These are phyloP conservation scores for Verticillium nubilum DNA, from an alignment of 2,329 filamentous ascomycete genomes.

Conservation along the genomic window DNA sequence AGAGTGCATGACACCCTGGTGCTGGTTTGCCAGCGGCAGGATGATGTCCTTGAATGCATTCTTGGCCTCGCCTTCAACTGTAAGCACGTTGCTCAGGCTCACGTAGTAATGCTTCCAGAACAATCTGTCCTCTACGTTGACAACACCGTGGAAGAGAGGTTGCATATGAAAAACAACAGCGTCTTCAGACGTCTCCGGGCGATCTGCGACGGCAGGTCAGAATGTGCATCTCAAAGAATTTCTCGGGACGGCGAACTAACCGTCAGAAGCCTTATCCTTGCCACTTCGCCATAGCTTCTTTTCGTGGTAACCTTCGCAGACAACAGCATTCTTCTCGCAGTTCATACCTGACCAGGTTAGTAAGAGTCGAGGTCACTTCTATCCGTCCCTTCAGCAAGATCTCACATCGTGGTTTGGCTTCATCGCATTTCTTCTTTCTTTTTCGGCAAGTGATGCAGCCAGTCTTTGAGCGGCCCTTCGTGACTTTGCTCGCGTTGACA, in stretches of 20 bases:
- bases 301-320: constrained; percentile 85
- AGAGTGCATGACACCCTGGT: constrained; percentile 85
- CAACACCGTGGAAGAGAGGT: constrained; percentile 72
- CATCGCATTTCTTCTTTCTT: constrained; percentile 69
- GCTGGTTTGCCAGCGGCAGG: constrained; percentile 72
- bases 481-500: constrained; percentile 57
- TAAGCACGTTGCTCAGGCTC: constrained; percentile 74
- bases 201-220: constrained; percentile 2
- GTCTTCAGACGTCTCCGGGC: constrained; percentile 1
- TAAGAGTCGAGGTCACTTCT: background rate
- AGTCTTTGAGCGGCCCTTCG: constrained; percentile 70
- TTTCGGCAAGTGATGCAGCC: constrained; percentile 64
- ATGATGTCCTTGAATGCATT: constrained; percentile 85
- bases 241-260: constrained; percentile 28
- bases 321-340: constrained; percentile 88
- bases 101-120: constrained; percentile 82
- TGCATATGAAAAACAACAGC: constrained; percentile 45
- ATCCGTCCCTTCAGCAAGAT: constrained; percentile 9
- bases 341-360: constrained; percentile 57
- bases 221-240: background rate
- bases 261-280: constrained; percentile 68
- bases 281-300: constrained; percentile 86
- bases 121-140: constrained; percentile 71
- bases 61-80: constrained; percentile 71
- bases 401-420: constrained; percentile 62